These are phyloP conservation scores for Cetraspora pellucida DNA, from an alignment of 192 early-diverging fungal species.

Conservation along the genomic window DNA sequence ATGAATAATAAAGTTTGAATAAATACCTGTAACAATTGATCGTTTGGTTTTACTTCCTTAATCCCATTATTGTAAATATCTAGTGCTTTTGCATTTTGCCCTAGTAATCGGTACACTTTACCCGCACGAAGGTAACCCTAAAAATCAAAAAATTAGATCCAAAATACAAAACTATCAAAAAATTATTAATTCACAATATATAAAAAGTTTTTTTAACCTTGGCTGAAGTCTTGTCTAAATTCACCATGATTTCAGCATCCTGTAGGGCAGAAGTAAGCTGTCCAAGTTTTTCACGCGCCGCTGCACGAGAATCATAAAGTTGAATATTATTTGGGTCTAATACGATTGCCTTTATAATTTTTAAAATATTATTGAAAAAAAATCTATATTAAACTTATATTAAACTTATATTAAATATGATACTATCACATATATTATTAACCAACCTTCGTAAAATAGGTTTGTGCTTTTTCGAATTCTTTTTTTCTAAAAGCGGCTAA, in stretches of 20 bases:
- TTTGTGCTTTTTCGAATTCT: not conserved
- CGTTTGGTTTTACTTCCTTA: not conserved
- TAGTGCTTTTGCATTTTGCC: not conserved
- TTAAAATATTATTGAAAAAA: not conserved
- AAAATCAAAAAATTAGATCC: not conserved
- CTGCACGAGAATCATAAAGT: conserved; percentile 36
- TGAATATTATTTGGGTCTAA: conserved; percentile 14
- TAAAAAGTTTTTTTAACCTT: conserved; percentile 1
- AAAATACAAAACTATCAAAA: not conserved
- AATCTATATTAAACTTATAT: not conserved
- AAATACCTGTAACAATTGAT: conserved; percentile 1
- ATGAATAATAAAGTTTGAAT: not conserved
- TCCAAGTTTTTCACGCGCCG: conserved; percentile 26
- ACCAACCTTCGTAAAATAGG: not conserved
- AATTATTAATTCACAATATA: not conserved
- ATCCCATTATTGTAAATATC: not conserved
- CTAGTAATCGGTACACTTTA: not conserved
- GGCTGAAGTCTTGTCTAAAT: conserved; percentile 13
- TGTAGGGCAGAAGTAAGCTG: conserved; percentile 11
- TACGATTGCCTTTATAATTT: conserved; percentile 27
- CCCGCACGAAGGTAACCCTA: conserved; percentile 24
- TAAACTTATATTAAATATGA: not conserved
- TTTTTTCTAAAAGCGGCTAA: conserved; percentile 2
- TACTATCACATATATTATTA: not conserved
- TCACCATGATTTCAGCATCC: conserved; percentile 32